Percentiles rank a stretch among this genome's conserved stretches.
phyloP scores from a whole-genome alignment of 768 basidiomycete species.

The Dioszegia crocea region DNA sequence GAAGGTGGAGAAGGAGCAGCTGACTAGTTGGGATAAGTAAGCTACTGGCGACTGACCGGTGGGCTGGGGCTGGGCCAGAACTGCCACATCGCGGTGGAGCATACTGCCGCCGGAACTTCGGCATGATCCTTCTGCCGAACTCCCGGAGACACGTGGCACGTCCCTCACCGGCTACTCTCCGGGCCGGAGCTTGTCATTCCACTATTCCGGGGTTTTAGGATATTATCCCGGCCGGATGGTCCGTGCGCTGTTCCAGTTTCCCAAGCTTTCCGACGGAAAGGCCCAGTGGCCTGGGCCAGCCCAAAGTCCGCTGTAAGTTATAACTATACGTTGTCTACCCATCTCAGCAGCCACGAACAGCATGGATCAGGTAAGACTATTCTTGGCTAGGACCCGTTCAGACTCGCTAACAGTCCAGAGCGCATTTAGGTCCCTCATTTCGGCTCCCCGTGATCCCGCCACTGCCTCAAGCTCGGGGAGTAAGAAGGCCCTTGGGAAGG shows the following conservation, averaged over 20 bases:
- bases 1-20: background rate
- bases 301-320: no score
- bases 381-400: background rate
- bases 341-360: background rate
- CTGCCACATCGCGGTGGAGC: no score
- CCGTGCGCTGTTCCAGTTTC: background rate
- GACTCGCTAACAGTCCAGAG: conserved; percentile 15
- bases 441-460: conserved; percentile 11
- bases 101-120: background rate
- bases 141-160: background rate
- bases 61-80: no score
- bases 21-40: background rate
- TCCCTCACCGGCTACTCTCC: background rate
- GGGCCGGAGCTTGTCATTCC: background rate
- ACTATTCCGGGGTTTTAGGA: background rate
- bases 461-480: conserved; percentile 11
- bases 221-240: background rate
- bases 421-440: conserved; percentile 25
- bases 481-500: conserved; percentile 24
- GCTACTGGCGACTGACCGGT: no score
- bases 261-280: no score
- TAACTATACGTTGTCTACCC: background rate
- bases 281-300: no score
- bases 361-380: conserved; percentile 31
- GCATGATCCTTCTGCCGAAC: background rate